Conservation (phyloP, 805 yeast species). For the Priceomyces fermenticarens region DNA sequence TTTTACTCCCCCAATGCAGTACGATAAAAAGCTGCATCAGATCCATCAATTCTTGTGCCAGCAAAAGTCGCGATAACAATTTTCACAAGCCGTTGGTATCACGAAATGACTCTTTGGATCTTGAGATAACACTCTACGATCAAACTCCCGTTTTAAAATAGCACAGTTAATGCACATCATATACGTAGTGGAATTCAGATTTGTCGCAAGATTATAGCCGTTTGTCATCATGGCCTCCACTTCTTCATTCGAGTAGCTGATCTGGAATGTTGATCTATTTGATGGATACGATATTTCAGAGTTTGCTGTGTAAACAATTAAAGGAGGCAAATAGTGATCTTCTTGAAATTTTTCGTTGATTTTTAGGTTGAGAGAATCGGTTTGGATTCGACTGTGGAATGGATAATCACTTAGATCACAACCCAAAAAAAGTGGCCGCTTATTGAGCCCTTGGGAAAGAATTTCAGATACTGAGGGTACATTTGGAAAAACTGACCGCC, state of each 20-base stretch:
- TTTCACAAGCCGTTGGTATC: conserved; percentile 14
- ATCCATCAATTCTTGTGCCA: conserved; percentile 8
- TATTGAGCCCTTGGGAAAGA: conserved; percentile 14
- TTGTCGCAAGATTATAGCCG: conserved; percentile 51
- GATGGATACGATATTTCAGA: conserved; percentile 38
- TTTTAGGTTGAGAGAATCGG: neutral
- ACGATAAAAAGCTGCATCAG: neutral
- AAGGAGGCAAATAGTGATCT: conserved; percentile 41
- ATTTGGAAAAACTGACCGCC: conserved; percentile 28
- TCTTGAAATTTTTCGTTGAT: neutral
- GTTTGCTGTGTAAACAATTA: conserved; percentile 53
- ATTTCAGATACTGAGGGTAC: conserved; percentile 30
- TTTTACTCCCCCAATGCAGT: neutral
- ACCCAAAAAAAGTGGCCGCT: conserved; percentile 39
- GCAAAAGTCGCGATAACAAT: conserved; percentile 18
- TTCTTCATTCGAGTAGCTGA: conserved; percentile 47
- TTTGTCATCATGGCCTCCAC: conserved; percentile 44
- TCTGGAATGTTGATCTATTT: conserved; percentile 59
- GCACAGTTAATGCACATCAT: conserved; percentile 57
- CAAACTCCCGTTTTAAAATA: conserved; percentile 50
- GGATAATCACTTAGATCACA: conserved; percentile 38
- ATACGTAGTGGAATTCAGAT: conserved; percentile 40
- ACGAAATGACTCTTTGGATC: conserved; percentile 4
- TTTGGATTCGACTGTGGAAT: neutral
- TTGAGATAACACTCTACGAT: conserved; percentile 19